Percentiles rank a stretch among this genome's conserved stretches.
These are phyloP conservation scores for Entomortierella chlamydospora DNA, from an alignment of 192 early-diverging fungal species.

Conservation along the genomic window DNA sequence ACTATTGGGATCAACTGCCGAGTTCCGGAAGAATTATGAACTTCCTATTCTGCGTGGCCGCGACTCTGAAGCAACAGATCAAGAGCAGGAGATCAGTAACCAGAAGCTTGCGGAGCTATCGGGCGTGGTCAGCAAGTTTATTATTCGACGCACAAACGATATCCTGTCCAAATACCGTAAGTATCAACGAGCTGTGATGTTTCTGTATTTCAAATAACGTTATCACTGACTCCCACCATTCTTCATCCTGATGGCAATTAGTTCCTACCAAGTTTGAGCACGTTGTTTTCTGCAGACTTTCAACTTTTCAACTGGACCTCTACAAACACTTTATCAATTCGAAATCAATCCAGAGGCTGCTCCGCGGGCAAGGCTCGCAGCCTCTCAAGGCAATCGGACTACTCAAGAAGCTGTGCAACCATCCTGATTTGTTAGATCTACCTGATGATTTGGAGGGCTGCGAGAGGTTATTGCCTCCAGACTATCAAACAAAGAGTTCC, in stretches of 20 bases:
- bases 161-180: slow-evolving; percentile 95
- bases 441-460: slow-evolving; percentile 70
- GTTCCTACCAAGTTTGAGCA: slow-evolving; percentile 98
- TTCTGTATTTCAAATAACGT: background rate
- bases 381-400: slow-evolving; percentile 90
- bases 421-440: slow-evolving; percentile 89
- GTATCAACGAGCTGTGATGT: slow-evolving; percentile 10
- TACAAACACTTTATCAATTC: slow-evolving; percentile 85
- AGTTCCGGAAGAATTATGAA: slow-evolving; percentile 95
- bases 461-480: slow-evolving; percentile 63
- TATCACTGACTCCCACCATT: background rate
- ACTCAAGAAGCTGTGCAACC: slow-evolving; percentile 97
- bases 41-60: slow-evolving; percentile 94
- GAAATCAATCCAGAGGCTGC: slow-evolving; percentile 75
- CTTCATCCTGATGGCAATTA: slow-evolving; percentile 22
- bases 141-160: slow-evolving; percentile 97
- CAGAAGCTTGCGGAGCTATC: slow-evolving; percentile 88
- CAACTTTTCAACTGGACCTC: slow-evolving; percentile 78
- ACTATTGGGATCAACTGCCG: slow-evolving; percentile 84
- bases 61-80: slow-evolving; percentile 88
- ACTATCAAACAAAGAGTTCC: slow-evolving; percentile 59
- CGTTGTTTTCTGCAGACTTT: slow-evolving; percentile 94
- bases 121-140: slow-evolving; percentile 91
- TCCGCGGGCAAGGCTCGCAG: slow-evolving; percentile 80
- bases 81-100: slow-evolving; percentile 83